Evolutionary conservation across 177 flowering plant species (phyloP), one percentile per base, ranked within the genome.

Genomic region (Tripterygium wilfordii): DNA sequence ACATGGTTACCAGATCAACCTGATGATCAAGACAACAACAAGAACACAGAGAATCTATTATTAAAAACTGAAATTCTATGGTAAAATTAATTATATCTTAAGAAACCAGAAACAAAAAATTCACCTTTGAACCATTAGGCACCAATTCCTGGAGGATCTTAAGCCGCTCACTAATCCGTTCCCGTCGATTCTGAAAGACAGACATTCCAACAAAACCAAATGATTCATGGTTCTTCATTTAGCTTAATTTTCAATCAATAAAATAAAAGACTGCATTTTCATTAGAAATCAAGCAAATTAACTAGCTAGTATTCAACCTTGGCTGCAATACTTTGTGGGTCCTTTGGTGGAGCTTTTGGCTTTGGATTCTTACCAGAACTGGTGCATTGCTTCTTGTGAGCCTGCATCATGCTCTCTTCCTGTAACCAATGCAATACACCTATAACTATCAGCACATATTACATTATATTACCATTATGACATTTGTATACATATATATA

Each of bases 1-100:
- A 54, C 98, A 91, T 91, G 32, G 96, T 88, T 2, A 91, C 96
- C 70, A 88, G 53, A 73, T 91, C 98, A 66, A 87, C 95, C n/a
- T n/a, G n/a, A n/a, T n/a, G n/a, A n/a, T n/a, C n/a, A n/a, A n/a
- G n/a, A n/a, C n/a, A n/a, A n/a, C n/a, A n/a, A n/a, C n/a, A n/a
- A n/a, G n/a, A n/a, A n/a, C n/a, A n/a, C n/a, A n/a, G n/a, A n/a
- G n/a, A n/a, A n/a, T n/a, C n/a, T n/a, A n/a, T n/a, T n/a, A n/a
- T n/a, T n/a, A n/a, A n/a, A n/a, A n/a, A n/a, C n/a, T n/a, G n/a
- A n/a, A n/a, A n/a, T n/a, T n/a, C n/a, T n/a, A n/a, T n/a, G n/a
- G n/a, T n/a, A n/a, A n/a, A n/a, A n/a, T n/a, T n/a, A n/a, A n/a
- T n/a, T n/a, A n/a, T n/a, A n/a, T n/a, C n/a, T n/a, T n/a, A n/a